Evolutionary conservation across 1,284 basidiomycete genomes (phyloP), one percentile per base, ranked within the genome.

Genomic region (Cutaneotrichosporon sp.): DNA sequence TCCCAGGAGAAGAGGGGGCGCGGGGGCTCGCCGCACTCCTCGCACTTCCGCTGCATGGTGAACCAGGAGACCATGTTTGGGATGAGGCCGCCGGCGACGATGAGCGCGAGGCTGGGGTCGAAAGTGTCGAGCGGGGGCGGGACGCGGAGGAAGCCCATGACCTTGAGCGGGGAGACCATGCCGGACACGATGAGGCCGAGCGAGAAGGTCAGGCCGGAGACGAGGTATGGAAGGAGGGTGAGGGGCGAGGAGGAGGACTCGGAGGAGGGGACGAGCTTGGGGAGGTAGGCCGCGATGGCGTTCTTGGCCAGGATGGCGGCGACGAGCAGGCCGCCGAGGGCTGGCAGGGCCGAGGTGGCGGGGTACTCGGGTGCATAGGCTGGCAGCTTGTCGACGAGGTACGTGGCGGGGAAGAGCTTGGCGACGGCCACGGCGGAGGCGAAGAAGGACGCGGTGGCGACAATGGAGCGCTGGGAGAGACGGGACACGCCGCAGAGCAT

Each of bases 401-500:
- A n/a, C 12, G 51, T 54, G 20, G 54, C 49, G 24, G 65, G 79
- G 14, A 78, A 51, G 31, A 80, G 6, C 49, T 76, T 75, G 8
- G 80, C 62, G 2, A 66, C 68, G 25, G 80, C 52, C 19, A 78
- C 75, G 5, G 78, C 83, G 5, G 80, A 79, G 29, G 72, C 52
- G 64, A 82, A 81, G 68, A 85, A 85, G 5, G 77, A 78, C 5
- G 74, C 72, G 4, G 82, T 85, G 5, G 81, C 79, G 27, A 70
- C 45, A 32, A 76, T 39, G 7, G 69, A 83, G 77, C 84, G 78
- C 31, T 71, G 58, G 19, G 84, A 85, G 48, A 84, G 75, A 26
- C 82, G 79, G 19, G 84, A 82, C 24, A 84, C 61, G 31, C 85
- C 85, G 57, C 79, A 81, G 45, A 87, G 77, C 79, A 87, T 84